Conservation (phyloP, 495 filamentous ascomycete species). For the Pseudomonodictys pantanalensis region DNA sequence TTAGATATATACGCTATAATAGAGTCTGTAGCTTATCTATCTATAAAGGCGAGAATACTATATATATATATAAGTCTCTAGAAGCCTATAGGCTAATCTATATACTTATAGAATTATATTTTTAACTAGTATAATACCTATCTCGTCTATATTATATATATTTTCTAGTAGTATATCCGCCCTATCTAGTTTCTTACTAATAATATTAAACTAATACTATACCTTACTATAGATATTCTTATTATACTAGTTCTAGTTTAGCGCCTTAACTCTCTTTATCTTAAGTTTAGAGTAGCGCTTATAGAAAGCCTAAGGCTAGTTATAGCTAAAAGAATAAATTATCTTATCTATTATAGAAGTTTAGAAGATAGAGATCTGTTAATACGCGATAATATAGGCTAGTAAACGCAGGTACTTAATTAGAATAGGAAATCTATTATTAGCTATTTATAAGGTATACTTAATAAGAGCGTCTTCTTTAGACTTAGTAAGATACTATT, state of each 20-base stretch:
- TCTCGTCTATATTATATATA: conserved; percentile 3
- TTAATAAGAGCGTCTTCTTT: conserved; percentile 15
- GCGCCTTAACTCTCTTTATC: conserved; percentile 28
- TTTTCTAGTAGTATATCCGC: conserved; percentile 2
- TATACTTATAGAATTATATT: too few relatives aligned
- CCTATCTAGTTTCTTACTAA: conserved; percentile 33
- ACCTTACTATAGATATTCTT: conserved; percentile 42
- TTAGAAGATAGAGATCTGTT: background rate
- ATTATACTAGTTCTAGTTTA: conserved; percentile 32
- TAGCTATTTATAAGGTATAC: conserved; percentile 1
- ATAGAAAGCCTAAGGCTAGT: conserved; percentile 22
- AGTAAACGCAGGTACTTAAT: conserved; percentile 15
- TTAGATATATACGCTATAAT: too few relatives aligned
- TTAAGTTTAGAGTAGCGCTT: conserved; percentile 35
- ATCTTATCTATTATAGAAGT: background rate
- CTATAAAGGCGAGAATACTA: too few relatives aligned
- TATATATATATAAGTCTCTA: too few relatives aligned
- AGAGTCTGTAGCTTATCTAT: too few relatives aligned
- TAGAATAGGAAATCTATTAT: conserved; percentile 7
- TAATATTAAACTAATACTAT: conserved; percentile 40
- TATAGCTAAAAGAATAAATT: conserved; percentile 8
- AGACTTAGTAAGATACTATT: conserved; percentile 6
- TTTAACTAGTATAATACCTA: background rate
- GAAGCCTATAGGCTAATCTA: too few relatives aligned
- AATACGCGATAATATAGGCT: conserved; percentile 2